These are phyloP conservation scores for Tetrastigma voinierianum DNA, from an alignment of 164 flowering plant genomes.

Conservation along the genomic window DNA sequence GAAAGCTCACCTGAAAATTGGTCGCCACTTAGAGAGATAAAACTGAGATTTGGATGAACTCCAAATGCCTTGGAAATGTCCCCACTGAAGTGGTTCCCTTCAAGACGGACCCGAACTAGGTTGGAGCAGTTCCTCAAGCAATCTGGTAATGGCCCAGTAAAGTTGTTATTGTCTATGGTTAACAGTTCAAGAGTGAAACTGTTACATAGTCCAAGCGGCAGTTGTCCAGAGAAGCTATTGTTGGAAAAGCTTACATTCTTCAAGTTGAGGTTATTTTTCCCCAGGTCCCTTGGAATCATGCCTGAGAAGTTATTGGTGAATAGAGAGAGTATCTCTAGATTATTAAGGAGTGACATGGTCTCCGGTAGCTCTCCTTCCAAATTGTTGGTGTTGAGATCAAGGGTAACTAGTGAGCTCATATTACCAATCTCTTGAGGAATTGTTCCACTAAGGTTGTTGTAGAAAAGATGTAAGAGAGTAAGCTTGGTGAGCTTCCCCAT, in stretches of 20 bases:
- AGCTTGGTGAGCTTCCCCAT: constrained; percentile 36
- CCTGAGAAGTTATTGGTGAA: constrained; percentile 39
- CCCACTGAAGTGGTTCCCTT: constrained; percentile 41
- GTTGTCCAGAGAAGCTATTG: constrained; percentile 61
- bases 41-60: constrained; percentile 22
- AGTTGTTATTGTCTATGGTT: constrained; percentile 42
- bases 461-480: constrained; percentile 15
- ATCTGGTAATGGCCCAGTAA: constrained; percentile 55
- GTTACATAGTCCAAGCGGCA: constrained; percentile 61
- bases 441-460: constrained; percentile 40
- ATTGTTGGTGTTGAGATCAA: constrained; percentile 30
- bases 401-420: constrained; percentile 9
- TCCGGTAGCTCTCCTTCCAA: constrained; percentile 40
- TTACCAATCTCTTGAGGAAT: constrained; percentile 42
- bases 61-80: constrained; percentile 31
- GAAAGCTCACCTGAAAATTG: constrained; percentile 31
- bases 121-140: constrained; percentile 53
- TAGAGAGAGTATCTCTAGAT: constrained; percentile 22
- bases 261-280: constrained; percentile 13
- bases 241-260: constrained; percentile 41
- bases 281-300: constrained; percentile 38
- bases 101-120: constrained; percentile 50
- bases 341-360: constrained; percentile 28
- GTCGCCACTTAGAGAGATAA: constrained; percentile 21
- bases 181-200: constrained; percentile 32